phyloP scores from a whole-genome alignment of 2,329 filamentous ascomycete species.

The Sarocladium kiliense region DNA sequence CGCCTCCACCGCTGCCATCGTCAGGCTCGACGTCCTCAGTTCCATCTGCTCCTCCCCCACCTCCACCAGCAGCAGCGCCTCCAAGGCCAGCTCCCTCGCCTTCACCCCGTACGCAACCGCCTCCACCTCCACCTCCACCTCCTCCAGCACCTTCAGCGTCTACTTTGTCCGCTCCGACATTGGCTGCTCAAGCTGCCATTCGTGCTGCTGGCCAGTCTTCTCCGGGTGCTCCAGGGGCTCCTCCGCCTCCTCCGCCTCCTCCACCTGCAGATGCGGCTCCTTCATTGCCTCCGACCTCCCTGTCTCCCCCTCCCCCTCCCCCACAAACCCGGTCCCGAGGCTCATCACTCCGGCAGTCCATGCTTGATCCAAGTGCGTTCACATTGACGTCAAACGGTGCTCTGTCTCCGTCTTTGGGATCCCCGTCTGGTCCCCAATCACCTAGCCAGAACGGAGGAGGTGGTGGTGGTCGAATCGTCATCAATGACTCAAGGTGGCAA shows the following conservation, averaged over 20 bases:
- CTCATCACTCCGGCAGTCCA: slow-evolving; percentile 50
- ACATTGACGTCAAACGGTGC: slow-evolving; percentile 63
- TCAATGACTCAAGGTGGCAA: slow-evolving; percentile 78
- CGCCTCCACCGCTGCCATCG: slow-evolving; percentile 36
- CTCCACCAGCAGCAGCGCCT: slow-evolving; percentile 27
- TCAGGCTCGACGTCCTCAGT: slow-evolving; percentile 41
- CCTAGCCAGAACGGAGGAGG: slow-evolving; percentile 18
- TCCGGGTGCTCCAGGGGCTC: slow-evolving; percentile 20
- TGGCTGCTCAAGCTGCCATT: slow-evolving; percentile 39
- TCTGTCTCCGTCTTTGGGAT: slow-evolving; percentile 37
- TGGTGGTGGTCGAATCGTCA: slow-evolving; percentile 40
- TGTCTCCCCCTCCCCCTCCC: slow-evolving; percentile 30
- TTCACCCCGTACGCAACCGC: slow-evolving; percentile 7
- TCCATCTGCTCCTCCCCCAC: slow-evolving; percentile 37
- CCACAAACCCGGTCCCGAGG: slow-evolving; percentile 33
- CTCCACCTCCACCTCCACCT: slow-evolving; percentile 30
- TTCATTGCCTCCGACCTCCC: slow-evolving; percentile 30
- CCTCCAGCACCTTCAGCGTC: slow-evolving; percentile 34
- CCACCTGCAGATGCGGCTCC: slow-evolving; percentile 30
- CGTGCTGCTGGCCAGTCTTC: slow-evolving; percentile 37
- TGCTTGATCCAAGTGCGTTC: slow-evolving; percentile 72
- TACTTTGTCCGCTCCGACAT: slow-evolving; percentile 24
- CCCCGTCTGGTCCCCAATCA: slow-evolving; percentile 32
- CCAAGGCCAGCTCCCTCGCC: slow-evolving; percentile 29
- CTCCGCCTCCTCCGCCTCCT: slow-evolving; percentile 33